These are phyloP conservation scores for Falciphora oryzae DNA, from an alignment of 2,329 filamentous ascomycete genomes.

Conservation along the genomic window DNA sequence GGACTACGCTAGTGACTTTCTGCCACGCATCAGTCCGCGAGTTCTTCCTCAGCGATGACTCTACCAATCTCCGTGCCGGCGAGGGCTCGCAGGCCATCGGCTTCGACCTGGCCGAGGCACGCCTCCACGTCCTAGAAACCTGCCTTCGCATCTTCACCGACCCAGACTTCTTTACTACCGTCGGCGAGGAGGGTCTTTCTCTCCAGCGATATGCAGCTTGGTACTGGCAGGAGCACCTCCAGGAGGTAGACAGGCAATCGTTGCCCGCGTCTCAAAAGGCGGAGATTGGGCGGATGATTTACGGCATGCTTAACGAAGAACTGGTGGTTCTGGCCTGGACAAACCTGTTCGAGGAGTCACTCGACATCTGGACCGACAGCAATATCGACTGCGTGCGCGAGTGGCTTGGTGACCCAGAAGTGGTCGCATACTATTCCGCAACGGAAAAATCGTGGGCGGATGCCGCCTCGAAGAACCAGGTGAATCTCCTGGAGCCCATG, in stretches of 20 bases:
- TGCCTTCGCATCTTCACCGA: constrained; percentile 10
- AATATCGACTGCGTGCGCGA: constrained; percentile 7
- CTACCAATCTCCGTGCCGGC: constrained; percentile 1
- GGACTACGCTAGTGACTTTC: constrained; percentile 6
- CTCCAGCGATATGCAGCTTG: constrained; percentile 9
- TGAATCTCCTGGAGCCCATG: constrained; percentile 5
- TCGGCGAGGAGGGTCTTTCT: constrained; percentile 4
- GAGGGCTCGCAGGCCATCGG: constrained; percentile 3
- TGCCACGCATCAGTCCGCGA: constrained; percentile 9
- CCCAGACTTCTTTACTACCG: constrained; percentile 4
- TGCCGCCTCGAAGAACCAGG: neutral
- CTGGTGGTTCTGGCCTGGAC: constrained; percentile 10
- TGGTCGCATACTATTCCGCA: neutral
- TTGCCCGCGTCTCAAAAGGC: constrained; percentile 4
- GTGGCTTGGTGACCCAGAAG: constrained; percentile 4
- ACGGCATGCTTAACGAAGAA: constrained; percentile 6
- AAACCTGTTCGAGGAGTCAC: constrained; percentile 10
- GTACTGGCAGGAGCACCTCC: constrained; percentile 11
- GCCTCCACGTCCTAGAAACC: constrained; percentile 5
- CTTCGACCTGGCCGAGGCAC: neutral
- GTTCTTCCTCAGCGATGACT: constrained; percentile 6
- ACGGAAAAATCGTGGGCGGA: constrained; percentile 6
- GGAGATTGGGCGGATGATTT: neutral
- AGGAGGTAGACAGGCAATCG: neutral
- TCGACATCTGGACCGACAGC: constrained; percentile 10